Base-by-base conservation (phyloP, 78 protist species). In the Cavenderia fasciculata region DNA sequence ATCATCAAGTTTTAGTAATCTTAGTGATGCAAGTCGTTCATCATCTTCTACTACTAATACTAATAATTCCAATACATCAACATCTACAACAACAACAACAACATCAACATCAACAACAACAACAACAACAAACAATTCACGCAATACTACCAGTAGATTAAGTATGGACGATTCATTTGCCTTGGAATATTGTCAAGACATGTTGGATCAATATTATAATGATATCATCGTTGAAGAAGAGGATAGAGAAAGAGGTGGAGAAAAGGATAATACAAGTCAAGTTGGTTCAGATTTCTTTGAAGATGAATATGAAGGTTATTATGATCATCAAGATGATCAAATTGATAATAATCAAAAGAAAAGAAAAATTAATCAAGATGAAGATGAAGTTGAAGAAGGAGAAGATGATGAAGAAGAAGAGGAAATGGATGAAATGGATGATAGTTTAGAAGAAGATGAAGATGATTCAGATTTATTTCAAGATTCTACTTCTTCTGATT, bases 391-490 rank as follows among this genome's bases (percentile, higher is more conserved):
- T 25, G 33, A 31, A 19, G 72, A 38, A 4, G 63, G 11, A 27
- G 38, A 43, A 1, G 14, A 41, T 27, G 46, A 27, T 40, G 36
- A 18, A 34, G 87, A 77, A 5, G 49, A 65, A 4, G 88, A 65
- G 0, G 75, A 65, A 2, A 56, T 40, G 7, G 88, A 65, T 52
- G 75, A 77, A 2, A 63, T 49, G 5, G 62, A 77, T 33, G 74
- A 77, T 66, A 25, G 6, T 4, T 27, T 36, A 19, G 63, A 21
- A 49, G 47, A 34, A 25, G 73, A 65, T 33, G 73, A 61, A 10
- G 12, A 40, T 1, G 72, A 77, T 19, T 34, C 4, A 59, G 76
- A 69, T 4, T n/a, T 41, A 43, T 59, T 44, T 29, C 43, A 61
- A 46, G 5, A 8, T 43, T 5, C 5, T 38, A 38, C 5, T 63